Percentiles rank a stretch among this genome's conserved stretches.
Evolutionary conservation across 257 asterid genomes (phyloP).

Genomic region (Primulina huaijiensis): DNA sequence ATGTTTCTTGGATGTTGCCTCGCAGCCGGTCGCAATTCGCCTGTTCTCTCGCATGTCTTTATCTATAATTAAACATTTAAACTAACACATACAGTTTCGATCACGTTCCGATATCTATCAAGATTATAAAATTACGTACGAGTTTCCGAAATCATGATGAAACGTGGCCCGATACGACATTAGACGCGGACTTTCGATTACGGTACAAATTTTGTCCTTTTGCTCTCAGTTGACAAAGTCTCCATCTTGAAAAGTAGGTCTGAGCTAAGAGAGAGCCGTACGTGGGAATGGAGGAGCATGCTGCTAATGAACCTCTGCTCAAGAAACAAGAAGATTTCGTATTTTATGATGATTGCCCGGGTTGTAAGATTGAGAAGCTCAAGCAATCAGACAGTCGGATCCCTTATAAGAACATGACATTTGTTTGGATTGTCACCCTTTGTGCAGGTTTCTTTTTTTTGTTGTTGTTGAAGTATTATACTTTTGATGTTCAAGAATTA

Average conservation of each 20-base stretch:
- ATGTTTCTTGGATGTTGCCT: too few relatives aligned
- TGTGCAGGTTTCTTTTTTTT: constrained; percentile 37
- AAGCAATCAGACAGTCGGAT: constrained; percentile 33
- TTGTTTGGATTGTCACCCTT: constrained; percentile 49
- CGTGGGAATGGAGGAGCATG: constrained; percentile 29
- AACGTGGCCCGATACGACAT: too few relatives aligned
- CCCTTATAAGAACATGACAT: constrained; percentile 44
- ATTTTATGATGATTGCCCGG: constrained; percentile 45
- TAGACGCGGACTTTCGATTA: not conserved
- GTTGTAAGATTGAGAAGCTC: constrained; percentile 42
- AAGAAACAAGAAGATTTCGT: constrained; percentile 14
- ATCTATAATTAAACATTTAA: too few relatives aligned
- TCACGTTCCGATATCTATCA: too few relatives aligned
- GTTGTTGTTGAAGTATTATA: not conserved
- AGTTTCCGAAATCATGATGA: too few relatives aligned
- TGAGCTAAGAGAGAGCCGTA: not conserved
- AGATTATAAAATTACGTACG: too few relatives aligned
- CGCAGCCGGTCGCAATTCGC: too few relatives aligned
- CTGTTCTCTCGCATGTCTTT: too few relatives aligned
- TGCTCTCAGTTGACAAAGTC: not conserved
- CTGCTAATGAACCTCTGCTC: constrained; percentile 25
- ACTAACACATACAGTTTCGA: too few relatives aligned
- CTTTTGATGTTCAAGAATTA: not conserved
- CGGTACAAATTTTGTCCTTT: not conserved
- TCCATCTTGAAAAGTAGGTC: not conserved